phyloP scores from a whole-genome alignment of 129 eudicot genomes.

The Helichrysum umbraculigerum region DNA sequence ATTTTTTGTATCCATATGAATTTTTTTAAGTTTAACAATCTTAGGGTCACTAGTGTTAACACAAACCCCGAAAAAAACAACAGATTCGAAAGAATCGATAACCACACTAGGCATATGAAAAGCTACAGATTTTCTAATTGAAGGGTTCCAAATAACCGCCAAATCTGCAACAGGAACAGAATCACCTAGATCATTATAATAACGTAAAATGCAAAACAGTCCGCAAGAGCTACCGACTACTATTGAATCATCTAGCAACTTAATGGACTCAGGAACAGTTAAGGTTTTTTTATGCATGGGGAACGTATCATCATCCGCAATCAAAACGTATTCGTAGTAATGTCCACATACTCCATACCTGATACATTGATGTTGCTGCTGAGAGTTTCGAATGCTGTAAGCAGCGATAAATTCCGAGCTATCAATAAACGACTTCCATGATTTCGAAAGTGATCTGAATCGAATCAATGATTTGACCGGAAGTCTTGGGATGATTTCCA shows the following conservation, averaged over 20 bases:
- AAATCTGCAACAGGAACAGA: no score
- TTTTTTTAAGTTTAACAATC: no score
- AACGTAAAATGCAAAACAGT: not conserved
- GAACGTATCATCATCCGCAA: not conserved
- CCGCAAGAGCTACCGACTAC: not conserved
- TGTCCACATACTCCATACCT: not conserved
- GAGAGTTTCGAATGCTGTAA: not conserved
- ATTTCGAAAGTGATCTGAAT: not conserved
- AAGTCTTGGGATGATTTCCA: not conserved
- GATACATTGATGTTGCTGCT: not conserved
- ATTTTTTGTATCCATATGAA: no score
- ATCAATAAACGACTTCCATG: not conserved
- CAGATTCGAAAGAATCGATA: not conserved
- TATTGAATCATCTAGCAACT: not conserved
- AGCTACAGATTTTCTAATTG: not conserved
- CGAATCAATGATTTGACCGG: conserved; percentile 1
- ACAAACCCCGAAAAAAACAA: not conserved
- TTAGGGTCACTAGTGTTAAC: not conserved
- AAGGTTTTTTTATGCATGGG: not conserved
- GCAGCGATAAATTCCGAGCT: not conserved
- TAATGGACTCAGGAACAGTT: not conserved
- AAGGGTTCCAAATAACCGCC: not conserved
- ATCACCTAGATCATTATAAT: no score
- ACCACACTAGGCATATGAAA: not conserved
- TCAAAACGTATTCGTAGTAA: not conserved